These are phyloP conservation scores for Apiospora marii DNA, from an alignment of 2,329 filamentous ascomycete species.

Conservation along the genomic window DNA sequence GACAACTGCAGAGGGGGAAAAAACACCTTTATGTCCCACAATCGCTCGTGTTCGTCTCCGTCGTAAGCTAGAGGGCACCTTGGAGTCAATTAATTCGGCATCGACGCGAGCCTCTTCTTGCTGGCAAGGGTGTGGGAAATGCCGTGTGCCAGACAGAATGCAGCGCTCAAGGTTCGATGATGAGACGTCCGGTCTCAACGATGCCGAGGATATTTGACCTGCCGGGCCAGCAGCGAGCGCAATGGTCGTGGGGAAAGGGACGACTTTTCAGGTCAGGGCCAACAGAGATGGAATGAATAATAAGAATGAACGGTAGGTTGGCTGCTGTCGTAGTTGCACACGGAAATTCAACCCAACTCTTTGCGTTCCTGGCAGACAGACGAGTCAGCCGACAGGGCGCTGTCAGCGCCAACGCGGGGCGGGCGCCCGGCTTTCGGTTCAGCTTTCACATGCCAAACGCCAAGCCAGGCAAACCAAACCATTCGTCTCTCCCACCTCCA, in stretches of 20 bases:
- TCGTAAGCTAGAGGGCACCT: not conserved
- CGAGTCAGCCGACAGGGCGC: slow-evolving; percentile 13
- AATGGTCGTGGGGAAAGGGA: not conserved
- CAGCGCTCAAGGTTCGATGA: not conserved
- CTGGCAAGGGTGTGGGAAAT: not conserved
- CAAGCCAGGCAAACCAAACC: not conserved
- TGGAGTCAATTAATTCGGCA: not conserved
- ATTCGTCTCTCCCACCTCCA: not conserved
- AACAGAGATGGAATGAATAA: not conserved
- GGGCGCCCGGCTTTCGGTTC: not conserved
- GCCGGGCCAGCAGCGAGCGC: not conserved
- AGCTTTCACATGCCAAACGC: slow-evolving; percentile 11
- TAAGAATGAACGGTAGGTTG: slow-evolving; percentile 36
- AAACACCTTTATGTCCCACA: not conserved
- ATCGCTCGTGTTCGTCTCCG: not conserved
- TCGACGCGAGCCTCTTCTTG: not conserved
- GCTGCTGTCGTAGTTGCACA: not conserved
- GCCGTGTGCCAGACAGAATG: not conserved
- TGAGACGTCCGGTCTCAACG: not conserved
- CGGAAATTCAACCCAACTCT: slow-evolving; percentile 7
- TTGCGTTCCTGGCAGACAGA: not conserved
- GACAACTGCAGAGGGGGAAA: not conserved
- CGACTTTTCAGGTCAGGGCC: not conserved
- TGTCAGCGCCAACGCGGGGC: slow-evolving; percentile 15
- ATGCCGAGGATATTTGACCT: not conserved